Conservation (phyloP, 805 yeast species). For the Blastobotrys americana region DNA sequence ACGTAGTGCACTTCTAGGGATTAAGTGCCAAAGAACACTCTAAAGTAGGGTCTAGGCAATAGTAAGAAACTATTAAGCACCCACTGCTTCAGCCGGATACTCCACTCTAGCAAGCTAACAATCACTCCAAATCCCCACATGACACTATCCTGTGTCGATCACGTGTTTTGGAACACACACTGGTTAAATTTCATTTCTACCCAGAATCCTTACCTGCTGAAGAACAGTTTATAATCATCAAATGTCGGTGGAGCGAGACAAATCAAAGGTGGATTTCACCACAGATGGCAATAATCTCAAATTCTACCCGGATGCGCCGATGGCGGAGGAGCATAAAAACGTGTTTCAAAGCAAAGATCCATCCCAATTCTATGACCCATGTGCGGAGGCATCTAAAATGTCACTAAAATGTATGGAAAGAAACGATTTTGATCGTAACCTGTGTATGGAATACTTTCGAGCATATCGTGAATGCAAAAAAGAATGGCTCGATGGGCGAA, state of each 20-base stretch:
- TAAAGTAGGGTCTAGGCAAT: too few species aligned
- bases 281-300: constrained; percentile 48
- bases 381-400: constrained; percentile 83
- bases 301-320: constrained; percentile 86
- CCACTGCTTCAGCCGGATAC: too few species aligned
- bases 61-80: too few species aligned
- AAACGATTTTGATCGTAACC: constrained; percentile 61
- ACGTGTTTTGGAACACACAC: too few species aligned
- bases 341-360: constrained; percentile 69
- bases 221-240: not conserved
- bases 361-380: constrained; percentile 85
- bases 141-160: too few species aligned
- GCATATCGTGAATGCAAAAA: constrained; percentile 90
- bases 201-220: not conserved
- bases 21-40: too few species aligned
- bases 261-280: constrained; percentile 46
- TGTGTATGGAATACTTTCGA: constrained; percentile 75
- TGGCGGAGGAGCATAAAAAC: constrained; percentile 57
- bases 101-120: too few species aligned
- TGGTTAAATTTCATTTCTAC: not conserved
- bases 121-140: too few species aligned
- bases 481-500: constrained; percentile 43
- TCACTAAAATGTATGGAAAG: constrained; percentile 76
- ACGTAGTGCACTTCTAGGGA: too few species aligned
- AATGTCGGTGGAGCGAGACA: constrained; percentile 28